A percentile compares a stretch with the other conserved stretches of the same genome.
phyloP scores from a whole-genome alignment of 441 rosid genomes.

The Syzygium syzygioides region DNA sequence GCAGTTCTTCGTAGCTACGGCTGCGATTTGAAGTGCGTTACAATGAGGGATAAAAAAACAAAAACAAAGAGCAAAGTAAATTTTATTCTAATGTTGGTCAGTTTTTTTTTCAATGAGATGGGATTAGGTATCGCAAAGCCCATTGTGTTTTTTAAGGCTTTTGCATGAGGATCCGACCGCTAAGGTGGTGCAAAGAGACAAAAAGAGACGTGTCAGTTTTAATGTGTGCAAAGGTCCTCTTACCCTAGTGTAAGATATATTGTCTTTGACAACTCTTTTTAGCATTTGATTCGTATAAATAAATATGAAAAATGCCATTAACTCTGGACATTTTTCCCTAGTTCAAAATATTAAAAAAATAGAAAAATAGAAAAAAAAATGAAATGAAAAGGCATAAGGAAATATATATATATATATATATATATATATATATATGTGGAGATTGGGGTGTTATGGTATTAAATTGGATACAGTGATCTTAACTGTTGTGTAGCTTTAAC shows the following conservation, averaged over 20 bases:
- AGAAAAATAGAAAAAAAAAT: neutral
- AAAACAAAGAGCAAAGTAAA: neutral
- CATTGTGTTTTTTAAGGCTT: neutral
- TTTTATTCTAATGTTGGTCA: neutral
- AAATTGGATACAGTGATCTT: neutral
- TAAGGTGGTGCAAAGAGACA: neutral
- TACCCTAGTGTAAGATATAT: neutral
- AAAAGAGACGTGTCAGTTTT: neutral
- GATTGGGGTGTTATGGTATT: neutral
- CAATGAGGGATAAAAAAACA: neutral
- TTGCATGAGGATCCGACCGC: neutral
- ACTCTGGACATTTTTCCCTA: neutral
- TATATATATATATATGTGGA: neutral
- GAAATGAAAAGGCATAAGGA: neutral
- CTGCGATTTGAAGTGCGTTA: neutral
- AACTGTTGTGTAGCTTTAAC: neutral
- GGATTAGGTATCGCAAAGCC: neutral
- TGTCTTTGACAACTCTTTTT: neutral
- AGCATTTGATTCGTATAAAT: neutral
- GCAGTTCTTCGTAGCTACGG: neutral
- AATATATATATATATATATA: neutral
- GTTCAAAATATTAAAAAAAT: neutral
- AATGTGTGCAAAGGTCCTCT: neutral
- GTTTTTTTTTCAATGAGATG: neutral
- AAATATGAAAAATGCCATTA: neutral